Evolutionary conservation across 1,139 yeast genomes (phyloP), one percentile per base, ranked within the genome.

Genomic region (Candida dubliniensis): DNA sequence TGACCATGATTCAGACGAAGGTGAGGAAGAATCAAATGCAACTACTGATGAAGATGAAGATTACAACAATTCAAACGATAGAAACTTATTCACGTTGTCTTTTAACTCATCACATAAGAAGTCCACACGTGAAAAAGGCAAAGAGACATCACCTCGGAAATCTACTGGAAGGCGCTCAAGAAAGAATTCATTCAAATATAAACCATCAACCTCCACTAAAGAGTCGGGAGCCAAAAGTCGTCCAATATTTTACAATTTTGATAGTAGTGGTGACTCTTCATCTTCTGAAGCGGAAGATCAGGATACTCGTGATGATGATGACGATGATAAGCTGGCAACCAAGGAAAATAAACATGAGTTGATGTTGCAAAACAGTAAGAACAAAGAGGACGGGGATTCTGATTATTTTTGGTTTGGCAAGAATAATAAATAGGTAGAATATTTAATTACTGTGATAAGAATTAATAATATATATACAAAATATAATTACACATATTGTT

Each of bases 181-280:
- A 12, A 63, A 58, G 47, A 60, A 61, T 41, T 64, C 73, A 5
- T 51, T 69, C 43, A 66, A 64, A 50, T 58, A 63, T 29, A 70
- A 71, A 12, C 44, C 56, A 23, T 15, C n/a, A 41, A 31, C 30
- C 45, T 23, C 25, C 46, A 44, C 46, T 14, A 41, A 41, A 14
- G 42, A 37, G 8, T 29, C 43, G 34, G 34, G 40, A 34, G 34
- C 34, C 13, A 51, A 54, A 43, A 50, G 50, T 44, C 55, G 58
- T 45, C 60, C 68, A 11, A 61, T 70, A 37, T 71, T 71, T 50
- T 71, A 68, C 49, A 64, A 69, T 47, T 57, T 69, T 40, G 61
- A 67, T 36, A 58, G 58, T 9, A 57, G 56, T 36, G 53, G 47
- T 18, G 41, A 32, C 10, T 23, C 29, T 13, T 49, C 44, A 5